Evolutionary conservation across 192 early-diverging fungal genomes (phyloP), one percentile per base, ranked within the genome.

Genomic region (Globomyces pollinis-pini): DNA sequence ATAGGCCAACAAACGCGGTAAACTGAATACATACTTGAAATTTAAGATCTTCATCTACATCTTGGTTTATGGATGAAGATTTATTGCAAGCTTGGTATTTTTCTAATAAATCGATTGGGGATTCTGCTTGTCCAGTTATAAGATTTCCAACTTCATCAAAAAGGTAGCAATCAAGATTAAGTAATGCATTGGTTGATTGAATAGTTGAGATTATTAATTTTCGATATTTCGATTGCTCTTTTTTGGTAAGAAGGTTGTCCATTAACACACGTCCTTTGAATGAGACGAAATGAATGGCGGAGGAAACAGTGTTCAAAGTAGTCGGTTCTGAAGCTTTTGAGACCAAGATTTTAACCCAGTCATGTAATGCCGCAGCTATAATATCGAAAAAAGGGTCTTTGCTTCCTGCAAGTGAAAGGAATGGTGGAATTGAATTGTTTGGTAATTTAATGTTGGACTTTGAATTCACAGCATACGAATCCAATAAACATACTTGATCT

Each of bases 141-240:
- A 55, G 29, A 34, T 55, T 28, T 35, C 53, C 53, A 35, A 8
- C 29, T 9, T 55, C 35, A 35, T 55, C 53, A 55, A 55, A 55
- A 33, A 41, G 32, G 33, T 55, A 55, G 21, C 29, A 24, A 2
- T 28, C 53, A 55, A 55, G 29, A 1, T 41, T 41, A n/a, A 55
- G 29, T 41, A 5, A 33, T 31, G 21, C 23, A n/a, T 55, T 55
- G 11, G 16, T 0, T 38, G 21, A 21, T 18, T 36, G 30, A 34
- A 55, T 18, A 28, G 38, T 33, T 0, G 53, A 5, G n/a, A 18
- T n/a, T 16, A 55, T 55, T 35, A 21, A 8, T 6, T 55, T 20
- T 47, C n/a, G 23, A 26, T 47, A 26, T 26, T 26, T 47, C 7
- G 28, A 28, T 21, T 20, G 28, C 28, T 47, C 44, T 9, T 26